Evolutionary conservation across 768 basidiomycete species (phyloP).

Genomic region (Kwoniella dendrophila): DNA sequence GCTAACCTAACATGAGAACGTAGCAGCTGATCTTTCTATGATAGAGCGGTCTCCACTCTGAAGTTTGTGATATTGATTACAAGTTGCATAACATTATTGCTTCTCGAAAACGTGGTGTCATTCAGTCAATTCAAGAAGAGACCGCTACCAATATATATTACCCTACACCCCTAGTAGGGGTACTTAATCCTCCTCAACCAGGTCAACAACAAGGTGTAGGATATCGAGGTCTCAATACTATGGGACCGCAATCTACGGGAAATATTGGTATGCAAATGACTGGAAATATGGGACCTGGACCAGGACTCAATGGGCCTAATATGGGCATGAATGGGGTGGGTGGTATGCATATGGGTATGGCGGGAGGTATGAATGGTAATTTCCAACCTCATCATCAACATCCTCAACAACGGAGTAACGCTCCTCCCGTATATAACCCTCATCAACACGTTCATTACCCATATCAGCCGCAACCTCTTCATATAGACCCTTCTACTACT

Average conservation of each 20-base stretch:
- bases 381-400: constrained; percentile 22
- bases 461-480: constrained; percentile 43
- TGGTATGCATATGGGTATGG: constrained; percentile 23
- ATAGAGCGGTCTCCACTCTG: constrained; percentile 86
- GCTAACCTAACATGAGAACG: background rate
- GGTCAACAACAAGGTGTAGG: constrained; percentile 24
- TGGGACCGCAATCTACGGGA: constrained; percentile 17
- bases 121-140: constrained; percentile 94
- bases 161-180: constrained; percentile 84
- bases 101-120: constrained; percentile 77
- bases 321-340: constrained; percentile 27
- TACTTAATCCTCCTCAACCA: constrained; percentile 64
- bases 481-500: constrained; percentile 34
- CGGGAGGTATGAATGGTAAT: constrained; percentile 29
- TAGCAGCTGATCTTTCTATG: background rate
- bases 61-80: constrained; percentile 89
- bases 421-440: constrained; percentile 38
- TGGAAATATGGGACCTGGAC: constrained; percentile 9
- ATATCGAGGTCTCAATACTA: constrained; percentile 25
- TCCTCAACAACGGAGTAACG: constrained; percentile 27
- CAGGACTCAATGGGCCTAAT: constrained; percentile 7
- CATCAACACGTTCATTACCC: constrained; percentile 50
- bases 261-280: constrained; percentile 28
- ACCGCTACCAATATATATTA: constrained; percentile 96
- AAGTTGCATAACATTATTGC: constrained; percentile 90